These are phyloP conservation scores for Forsythia viridissima DNA, from an alignment of 257 asterid species.

Conservation along the genomic window DNA sequence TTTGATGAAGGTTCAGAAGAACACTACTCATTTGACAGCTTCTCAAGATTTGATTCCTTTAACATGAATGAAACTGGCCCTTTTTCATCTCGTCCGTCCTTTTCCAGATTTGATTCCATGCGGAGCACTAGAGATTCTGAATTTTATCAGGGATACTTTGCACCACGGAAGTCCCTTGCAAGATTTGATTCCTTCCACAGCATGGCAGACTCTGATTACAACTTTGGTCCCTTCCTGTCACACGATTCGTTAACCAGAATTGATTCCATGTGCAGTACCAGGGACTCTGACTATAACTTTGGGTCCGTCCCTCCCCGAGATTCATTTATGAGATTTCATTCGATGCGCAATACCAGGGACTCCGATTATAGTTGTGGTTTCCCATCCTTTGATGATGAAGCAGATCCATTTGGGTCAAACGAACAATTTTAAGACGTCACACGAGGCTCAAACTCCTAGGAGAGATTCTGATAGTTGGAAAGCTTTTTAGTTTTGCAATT, in stretches of 20 bases:
- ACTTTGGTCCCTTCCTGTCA: slow-evolving; percentile 36
- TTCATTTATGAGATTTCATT: slow-evolving; percentile 55
- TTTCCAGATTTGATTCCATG: slow-evolving; percentile 87
- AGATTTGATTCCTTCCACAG: slow-evolving; percentile 85
- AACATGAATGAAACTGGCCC: slow-evolving; percentile 57
- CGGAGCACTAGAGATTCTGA: slow-evolving; percentile 70
- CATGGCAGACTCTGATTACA: slow-evolving; percentile 68
- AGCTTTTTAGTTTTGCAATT: slow-evolving; percentile 54
- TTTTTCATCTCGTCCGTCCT: slow-evolving; percentile 52
- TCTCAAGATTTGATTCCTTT: slow-evolving; percentile 68
- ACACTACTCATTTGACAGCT: slow-evolving; percentile 48
- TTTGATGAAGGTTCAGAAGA: slow-evolving; percentile 49
- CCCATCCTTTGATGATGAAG: slow-evolving; percentile 66
- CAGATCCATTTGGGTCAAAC: slow-evolving; percentile 72
- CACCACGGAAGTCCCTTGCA: slow-evolving; percentile 50
- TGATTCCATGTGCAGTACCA: slow-evolving; percentile 58
- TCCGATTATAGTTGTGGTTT: slow-evolving; percentile 36
- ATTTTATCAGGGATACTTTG: slow-evolving; percentile 61
- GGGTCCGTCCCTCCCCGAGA: slow-evolving; percentile 42
- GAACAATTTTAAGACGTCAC: slow-evolving; percentile 69
- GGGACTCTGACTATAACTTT: slow-evolving; percentile 49
- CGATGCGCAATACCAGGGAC: slow-evolving; percentile 62
- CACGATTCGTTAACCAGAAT: slow-evolving; percentile 49
- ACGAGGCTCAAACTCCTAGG: slow-evolving; percentile 65
- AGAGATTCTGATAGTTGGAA: slow-evolving; percentile 81